Conservation (phyloP, 2,329 filamentous ascomycete species). For the Sporothrix pallida region DNA sequence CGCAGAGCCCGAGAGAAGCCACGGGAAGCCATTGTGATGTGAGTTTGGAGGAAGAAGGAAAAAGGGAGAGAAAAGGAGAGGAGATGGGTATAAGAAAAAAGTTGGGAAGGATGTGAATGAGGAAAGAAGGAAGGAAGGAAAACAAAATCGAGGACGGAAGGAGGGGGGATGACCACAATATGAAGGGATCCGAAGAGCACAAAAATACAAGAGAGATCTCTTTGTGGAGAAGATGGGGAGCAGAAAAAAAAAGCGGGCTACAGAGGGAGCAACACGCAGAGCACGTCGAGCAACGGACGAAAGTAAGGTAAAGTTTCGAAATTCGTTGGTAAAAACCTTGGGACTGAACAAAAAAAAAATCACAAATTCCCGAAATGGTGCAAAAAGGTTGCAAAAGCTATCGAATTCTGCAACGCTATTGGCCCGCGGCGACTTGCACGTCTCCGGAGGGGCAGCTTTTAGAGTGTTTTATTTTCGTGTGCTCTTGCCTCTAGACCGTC, state of each 20-base stretch:
- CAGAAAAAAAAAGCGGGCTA: constrained; percentile 25
- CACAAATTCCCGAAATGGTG: constrained; percentile 1
- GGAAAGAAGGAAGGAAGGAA: constrained; percentile 22
- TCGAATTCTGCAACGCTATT: constrained; percentile 30
- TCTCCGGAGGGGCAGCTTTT: constrained; percentile 34
- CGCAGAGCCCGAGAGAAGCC: constrained; percentile 72
- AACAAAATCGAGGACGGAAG: constrained; percentile 10
- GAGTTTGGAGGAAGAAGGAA: constrained; percentile 40
- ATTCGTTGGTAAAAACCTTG: not conserved
- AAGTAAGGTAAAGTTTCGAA: not conserved
- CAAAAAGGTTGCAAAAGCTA: constrained; percentile 17
- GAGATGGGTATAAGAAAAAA: not conserved
- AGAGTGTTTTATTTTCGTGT: constrained; percentile 11
- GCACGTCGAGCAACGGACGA: constrained; percentile 1
- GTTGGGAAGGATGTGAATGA: constrained; percentile 15
- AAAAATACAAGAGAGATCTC: constrained; percentile 26
- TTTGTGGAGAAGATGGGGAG: constrained; percentile 31
- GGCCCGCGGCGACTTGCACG: constrained; percentile 37
- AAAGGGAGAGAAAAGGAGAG: not conserved
- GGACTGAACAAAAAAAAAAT: constrained; percentile 24
- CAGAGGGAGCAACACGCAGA: not conserved
- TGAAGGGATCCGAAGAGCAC: constrained; percentile 22
- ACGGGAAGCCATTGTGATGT: constrained; percentile 73
- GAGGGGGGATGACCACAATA: constrained; percentile 28
- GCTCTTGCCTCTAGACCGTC: constrained; percentile 12